Evolutionary conservation across 2,329 filamentous ascomycete genomes (phyloP).

Genomic region (Paecilomyces formosus): DNA sequence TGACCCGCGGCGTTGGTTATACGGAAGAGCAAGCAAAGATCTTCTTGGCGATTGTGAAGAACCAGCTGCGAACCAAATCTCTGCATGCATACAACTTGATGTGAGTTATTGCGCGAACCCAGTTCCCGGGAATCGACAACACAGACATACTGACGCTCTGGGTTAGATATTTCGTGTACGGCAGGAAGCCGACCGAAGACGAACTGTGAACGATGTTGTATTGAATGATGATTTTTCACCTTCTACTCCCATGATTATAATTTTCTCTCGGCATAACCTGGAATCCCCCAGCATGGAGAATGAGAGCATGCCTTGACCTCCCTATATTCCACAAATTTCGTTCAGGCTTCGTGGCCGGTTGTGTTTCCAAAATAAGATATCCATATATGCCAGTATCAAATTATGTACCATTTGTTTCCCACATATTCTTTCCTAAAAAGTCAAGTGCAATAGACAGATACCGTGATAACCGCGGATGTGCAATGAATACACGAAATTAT

Average conservation of each 20-base stretch:
- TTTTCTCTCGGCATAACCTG: too few species aligned
- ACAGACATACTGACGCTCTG: neutral
- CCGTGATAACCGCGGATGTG: too few species aligned
- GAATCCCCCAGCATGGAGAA: too few species aligned
- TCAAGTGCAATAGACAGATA: too few species aligned
- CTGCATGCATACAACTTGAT: neutral
- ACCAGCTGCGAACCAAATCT: neutral
- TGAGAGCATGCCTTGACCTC: too few species aligned
- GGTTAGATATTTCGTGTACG: neutral
- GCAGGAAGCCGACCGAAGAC: neutral
- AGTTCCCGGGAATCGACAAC: neutral
- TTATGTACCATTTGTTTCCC: too few species aligned
- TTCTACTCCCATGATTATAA: neutral
- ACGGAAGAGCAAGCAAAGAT: slow-evolving; percentile 7
- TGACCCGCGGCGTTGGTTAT: slow-evolving; percentile 15
- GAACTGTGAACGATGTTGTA: neutral
- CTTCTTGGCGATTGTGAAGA: neutral
- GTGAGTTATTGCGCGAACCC: neutral
- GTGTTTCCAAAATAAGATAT: too few species aligned
- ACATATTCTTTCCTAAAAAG: too few species aligned
- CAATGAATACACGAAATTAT: too few species aligned
- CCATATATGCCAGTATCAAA: too few species aligned
- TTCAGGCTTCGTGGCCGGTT: too few species aligned
- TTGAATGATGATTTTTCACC: neutral
- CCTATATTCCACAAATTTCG: too few species aligned